Evolutionary conservation across 1,284 basidiomycete genomes (phyloP), one percentile per base, ranked within the genome.

Genomic region (Chalciporus piperatoides): DNA sequence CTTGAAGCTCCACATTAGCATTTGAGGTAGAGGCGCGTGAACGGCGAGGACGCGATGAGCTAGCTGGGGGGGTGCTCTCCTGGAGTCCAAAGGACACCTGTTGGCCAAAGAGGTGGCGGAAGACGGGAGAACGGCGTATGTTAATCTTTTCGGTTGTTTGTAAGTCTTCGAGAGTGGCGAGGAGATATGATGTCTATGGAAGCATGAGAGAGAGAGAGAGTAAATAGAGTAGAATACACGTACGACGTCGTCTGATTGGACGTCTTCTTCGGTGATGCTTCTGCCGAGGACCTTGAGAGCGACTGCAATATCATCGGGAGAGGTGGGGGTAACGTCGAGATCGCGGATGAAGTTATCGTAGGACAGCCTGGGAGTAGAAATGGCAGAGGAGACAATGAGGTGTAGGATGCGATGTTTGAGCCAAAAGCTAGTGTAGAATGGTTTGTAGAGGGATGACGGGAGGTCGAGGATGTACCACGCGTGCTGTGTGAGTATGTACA

Each of bases 381-480:
- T 44, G 10, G 69, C 63, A 2, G 60, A 61, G 1, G 65, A 63
- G 21, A 81, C 59, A 1, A 80, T 49, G 6, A 76, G 58, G 55
- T 82, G 76, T 1, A 78, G 63, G 11, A 80, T 42, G 0, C 70
- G 69, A 53, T 82, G 79, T 38, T 69, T 67, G 11, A 71, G 62
- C 72, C 76, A 80, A 46, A 81, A 78, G 0, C 61, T 47, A 1
- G 49, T 46, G 55, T 73, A 83, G 48, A 72, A 72, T 0, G 67
- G 60, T 2, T 46, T 50, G 55, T 86, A 86, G 2, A 49, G 23
- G 1, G 46, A 40, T 0, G 76, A 72, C 0, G 83, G 82, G 2
- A 53, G 50, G 10, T 71, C 70, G 2, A 86, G 68, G 49, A 85
- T 81, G 56, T 86, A 86, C 83, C 83, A 86, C 0, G 82, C 81